Evolutionary conservation across 2,329 filamentous ascomycete species (phyloP), one percentile per base, ranked within the genome.

Genomic region (Ciborinia camelliae): DNA sequence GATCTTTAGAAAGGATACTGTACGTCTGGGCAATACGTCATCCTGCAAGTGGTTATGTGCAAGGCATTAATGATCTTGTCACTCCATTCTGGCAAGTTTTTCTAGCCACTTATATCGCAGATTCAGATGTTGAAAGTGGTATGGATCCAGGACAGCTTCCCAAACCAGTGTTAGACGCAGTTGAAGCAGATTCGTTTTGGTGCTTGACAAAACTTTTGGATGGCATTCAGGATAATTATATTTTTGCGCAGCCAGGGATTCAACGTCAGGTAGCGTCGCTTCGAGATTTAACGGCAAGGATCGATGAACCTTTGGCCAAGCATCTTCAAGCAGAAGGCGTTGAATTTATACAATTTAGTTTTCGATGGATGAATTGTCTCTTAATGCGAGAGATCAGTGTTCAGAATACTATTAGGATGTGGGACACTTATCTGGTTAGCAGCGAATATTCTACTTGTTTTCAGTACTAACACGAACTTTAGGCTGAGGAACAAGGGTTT

Each of bases 81-180:
- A 97, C 94, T 12, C 95, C 95, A 1, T 98, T 99, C 75, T 99
- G 92, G 90, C 93, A 99, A 77, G 94, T 98, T 2, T 99, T 99
- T 72, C 81, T 99, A 4, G 92, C 92, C 4, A 89, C 91, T 52
- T 99, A 99, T 77, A 95, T 98, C 67, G 93, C 92, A n/a, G 92
- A 97, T 75, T 85, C 89, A 35, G 89, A 97, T 74, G 91, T 98
- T 54, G 92, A 97, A 76, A 89, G 86, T 65, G 94, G 93, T 64
- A 97, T 99, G 92, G 95, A 99, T 76, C 95, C 95, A 0, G 95
- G 94, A 1, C 94, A 98, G 77, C 79, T 99, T 43, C 95, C 95
- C 2, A 90, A 88, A 75, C 84, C 92, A 43, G 96, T 99, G 8
- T 81, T 99, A 47, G 95, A 99, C 76, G 95, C 95, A 0, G 95